Percentiles rank a stretch among this genome's conserved stretches.
phyloP scores from a whole-genome alignment of 306 rosid genomes.

The Elaeagnus macrophylla region DNA sequence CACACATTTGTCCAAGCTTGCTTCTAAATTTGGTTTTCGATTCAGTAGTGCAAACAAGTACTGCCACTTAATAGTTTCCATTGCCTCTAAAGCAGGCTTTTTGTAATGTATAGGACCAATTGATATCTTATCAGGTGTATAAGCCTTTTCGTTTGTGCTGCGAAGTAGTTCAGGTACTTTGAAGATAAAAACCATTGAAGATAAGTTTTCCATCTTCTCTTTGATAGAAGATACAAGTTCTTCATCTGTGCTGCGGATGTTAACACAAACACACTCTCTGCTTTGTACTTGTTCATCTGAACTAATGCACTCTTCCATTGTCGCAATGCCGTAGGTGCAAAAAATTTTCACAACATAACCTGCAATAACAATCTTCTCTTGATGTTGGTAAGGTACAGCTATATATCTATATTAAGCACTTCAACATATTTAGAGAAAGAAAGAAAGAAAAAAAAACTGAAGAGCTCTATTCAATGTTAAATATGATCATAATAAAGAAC shows the following conservation, averaged over 20 bases:
- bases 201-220: slow-evolving; percentile 31
- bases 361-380: not conserved
- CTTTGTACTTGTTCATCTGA: slow-evolving; percentile 3
- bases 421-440: too few species aligned
- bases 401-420: too few species aligned
- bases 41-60: slow-evolving; percentile 39
- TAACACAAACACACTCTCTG: slow-evolving; percentile 11
- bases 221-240: slow-evolving; percentile 33
- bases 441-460: too few species aligned
- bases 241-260: slow-evolving; percentile 11
- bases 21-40: slow-evolving; percentile 36
- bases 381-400: not conserved
- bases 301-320: slow-evolving; percentile 14
- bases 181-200: slow-evolving; percentile 33
- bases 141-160: not conserved
- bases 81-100: not conserved
- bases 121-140: slow-evolving; percentile 28
- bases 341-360: not conserved
- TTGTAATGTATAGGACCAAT: slow-evolving; percentile 49
- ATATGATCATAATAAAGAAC: too few species aligned
- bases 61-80: slow-evolving; percentile 39
- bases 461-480: too few species aligned
- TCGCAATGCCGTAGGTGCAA: not conserved
- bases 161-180: slow-evolving; percentile 22
- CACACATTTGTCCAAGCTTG: slow-evolving; percentile 26